phyloP scores from a whole-genome alignment of 805 yeast species.

The Vanderwaltozyma verrucispora region DNA sequence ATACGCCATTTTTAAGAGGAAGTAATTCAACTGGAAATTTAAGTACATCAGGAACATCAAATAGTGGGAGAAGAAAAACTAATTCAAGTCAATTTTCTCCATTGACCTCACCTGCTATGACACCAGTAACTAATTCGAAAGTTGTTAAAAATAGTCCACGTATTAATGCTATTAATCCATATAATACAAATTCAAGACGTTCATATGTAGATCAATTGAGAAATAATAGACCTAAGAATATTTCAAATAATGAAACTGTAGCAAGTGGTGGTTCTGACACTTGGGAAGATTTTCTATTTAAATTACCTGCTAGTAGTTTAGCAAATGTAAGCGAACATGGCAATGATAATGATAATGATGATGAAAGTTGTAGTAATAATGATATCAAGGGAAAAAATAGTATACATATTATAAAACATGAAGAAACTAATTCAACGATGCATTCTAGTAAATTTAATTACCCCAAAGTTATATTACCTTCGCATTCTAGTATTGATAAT shows the following conservation, averaged over 20 bases:
- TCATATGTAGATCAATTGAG: slow-evolving; percentile 8
- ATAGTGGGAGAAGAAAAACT: not conserved
- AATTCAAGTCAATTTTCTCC: slow-evolving; percentile 26
- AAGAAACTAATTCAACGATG: too few species aligned
- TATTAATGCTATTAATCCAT: slow-evolving; percentile 11
- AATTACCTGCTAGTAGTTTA: slow-evolving; percentile 20
- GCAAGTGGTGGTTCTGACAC: slow-evolving; percentile 1
- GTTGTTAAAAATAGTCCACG: slow-evolving; percentile 27
- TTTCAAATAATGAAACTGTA: not conserved
- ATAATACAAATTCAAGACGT: slow-evolving; percentile 7
- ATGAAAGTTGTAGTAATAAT: not conserved
- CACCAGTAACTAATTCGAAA: slow-evolving; percentile 15
- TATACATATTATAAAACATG: too few species aligned
- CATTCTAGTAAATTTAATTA: not conserved
- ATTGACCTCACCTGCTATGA: slow-evolving; percentile 45
- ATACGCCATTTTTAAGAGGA: slow-evolving; percentile 2
- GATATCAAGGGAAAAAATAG: too few species aligned
- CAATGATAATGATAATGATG: not conserved
- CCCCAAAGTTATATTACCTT: slow-evolving; percentile 20
- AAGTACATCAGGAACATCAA: too few species aligned
- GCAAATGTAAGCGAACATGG: not conserved
- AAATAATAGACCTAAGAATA: not conserved
- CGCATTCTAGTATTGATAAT: slow-evolving; percentile 6
- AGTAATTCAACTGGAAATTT: not conserved
- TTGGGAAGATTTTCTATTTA: slow-evolving; percentile 24